A percentile compares a stretch with the other conserved stretches of the same genome.
Conservation (phyloP, 2,329 filamentous ascomycete genomes). For the Aspergillus ibericus region DNA sequence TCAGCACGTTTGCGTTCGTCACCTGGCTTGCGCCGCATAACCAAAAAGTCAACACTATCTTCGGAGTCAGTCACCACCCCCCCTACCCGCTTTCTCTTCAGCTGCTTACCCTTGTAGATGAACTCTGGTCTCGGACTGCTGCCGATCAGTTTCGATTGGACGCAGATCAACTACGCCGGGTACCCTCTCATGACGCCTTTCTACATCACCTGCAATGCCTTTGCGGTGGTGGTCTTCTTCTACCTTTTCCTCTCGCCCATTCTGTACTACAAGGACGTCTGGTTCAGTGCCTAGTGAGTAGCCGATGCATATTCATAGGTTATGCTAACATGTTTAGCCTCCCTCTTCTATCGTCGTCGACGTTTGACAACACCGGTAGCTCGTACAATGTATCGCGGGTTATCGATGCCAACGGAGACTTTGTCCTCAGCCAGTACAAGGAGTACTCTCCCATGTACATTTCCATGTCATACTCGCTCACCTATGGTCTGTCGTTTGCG, state of each 20-base stretch:
- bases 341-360: conserved; percentile 30
- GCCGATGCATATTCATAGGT: not conserved
- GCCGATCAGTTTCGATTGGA: conserved; percentile 50
- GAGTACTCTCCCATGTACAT: conserved; percentile 43
- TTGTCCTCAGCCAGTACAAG: conserved; percentile 40
- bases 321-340: conserved; percentile 20
- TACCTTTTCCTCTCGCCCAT: conserved; percentile 51
- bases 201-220: conserved; percentile 58
- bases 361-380: conserved; percentile 34
- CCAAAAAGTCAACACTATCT: conserved; percentile 29
- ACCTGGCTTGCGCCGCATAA: conserved; percentile 51
- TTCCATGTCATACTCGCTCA: conserved; percentile 36
- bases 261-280: conserved; percentile 58
- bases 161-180: conserved; percentile 34
- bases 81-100: too few relatives aligned
- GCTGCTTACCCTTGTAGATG: conserved; percentile 16
- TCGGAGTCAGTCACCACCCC: conserved; percentile 17
- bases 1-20: conserved; percentile 50
- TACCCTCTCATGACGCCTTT: conserved; percentile 31
- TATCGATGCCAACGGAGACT: conserved; percentile 28
- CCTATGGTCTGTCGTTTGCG: conserved; percentile 40
- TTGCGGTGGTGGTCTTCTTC: conserved; percentile 56
- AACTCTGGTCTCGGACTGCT: conserved; percentile 32
- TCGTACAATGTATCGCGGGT: conserved; percentile 33
- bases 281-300: conserved; percentile 41